Evolutionary conservation across 1,139 yeast species (phyloP).

Genomic region (Maudiozyma humilis): DNA sequence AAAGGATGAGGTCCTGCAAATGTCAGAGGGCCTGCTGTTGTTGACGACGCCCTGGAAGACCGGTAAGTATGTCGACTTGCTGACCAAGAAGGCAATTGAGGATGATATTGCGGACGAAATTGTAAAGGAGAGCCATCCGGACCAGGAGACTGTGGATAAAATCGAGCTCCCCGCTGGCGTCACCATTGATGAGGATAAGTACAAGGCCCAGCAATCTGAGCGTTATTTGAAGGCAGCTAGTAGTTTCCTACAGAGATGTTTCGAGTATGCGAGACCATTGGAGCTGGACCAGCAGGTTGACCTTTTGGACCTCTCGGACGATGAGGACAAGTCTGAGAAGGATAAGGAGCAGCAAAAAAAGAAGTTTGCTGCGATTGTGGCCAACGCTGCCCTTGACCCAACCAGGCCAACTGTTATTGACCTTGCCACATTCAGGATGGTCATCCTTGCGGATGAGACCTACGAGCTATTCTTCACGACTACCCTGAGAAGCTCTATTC

Average conservation of each 20-base stretch:
- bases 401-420: conserved; percentile 65
- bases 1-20: conserved; percentile 69
- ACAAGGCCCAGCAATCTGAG: conserved; percentile 65
- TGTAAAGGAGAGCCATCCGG: conserved; percentile 29
- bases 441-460: conserved; percentile 85
- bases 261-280: conserved; percentile 80
- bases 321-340: conserved; percentile 23
- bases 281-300: conserved; percentile 37
- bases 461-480: conserved; percentile 73
- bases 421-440: conserved; percentile 91
- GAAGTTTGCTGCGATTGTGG: conserved; percentile 39
- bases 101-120: conserved; percentile 57
- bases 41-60: conserved; percentile 80
- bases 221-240: conserved; percentile 83
- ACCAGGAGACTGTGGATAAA: conserved; percentile 25
- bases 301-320: conserved; percentile 37
- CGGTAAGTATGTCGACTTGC: conserved; percentile 49
- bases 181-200: conserved; percentile 51
- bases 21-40: conserved; percentile 79
- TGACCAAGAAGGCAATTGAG: conserved; percentile 56
- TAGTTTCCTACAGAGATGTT: conserved; percentile 75
- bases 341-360: conserved; percentile 18
- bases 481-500: conserved; percentile 59
- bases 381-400: conserved; percentile 79
- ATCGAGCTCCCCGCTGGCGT: conserved; percentile 51